These are phyloP conservation scores for Aspergillus sp. DNA, from an alignment of 2,329 filamentous ascomycete genomes.

Conservation along the genomic window DNA sequence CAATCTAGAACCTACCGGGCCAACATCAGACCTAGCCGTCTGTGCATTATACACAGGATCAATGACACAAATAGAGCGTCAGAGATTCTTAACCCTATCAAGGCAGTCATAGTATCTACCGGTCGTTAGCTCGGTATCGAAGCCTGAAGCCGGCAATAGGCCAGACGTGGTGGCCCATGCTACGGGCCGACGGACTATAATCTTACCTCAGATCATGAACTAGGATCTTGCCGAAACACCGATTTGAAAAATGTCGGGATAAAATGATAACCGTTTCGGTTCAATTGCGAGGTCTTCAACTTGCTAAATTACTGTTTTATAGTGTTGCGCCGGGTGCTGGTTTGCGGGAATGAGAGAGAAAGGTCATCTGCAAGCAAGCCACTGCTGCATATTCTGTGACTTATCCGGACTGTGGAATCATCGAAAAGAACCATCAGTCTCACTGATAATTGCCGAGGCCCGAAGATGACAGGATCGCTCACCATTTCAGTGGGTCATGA, in stretches of 20 bases:
- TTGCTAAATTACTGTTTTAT: too few relatives aligned
- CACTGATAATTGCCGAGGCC: too few relatives aligned
- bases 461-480: too few relatives aligned
- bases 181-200: neutral
- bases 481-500: neutral
- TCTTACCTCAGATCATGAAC: neutral
- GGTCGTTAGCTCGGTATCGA: neutral
- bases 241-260: neutral
- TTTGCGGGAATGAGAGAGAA: too few relatives aligned
- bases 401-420: too few relatives aligned
- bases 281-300: too few relatives aligned
- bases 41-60: neutral
- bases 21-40: neutral
- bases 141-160: neutral
- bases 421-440: too few relatives aligned
- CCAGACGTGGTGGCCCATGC: neutral
- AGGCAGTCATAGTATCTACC: neutral
- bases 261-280: too few relatives aligned
- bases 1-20: neutral
- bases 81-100: neutral
- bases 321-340: too few relatives aligned
- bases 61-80: neutral
- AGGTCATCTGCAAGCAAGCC: too few relatives aligned
- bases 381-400: too few relatives aligned
- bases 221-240: neutral